Percentiles rank a stretch among this genome's conserved stretches.
Evolutionary conservation across 495 filamentous ascomycete species (phyloP).

Genomic region (Pyrenopolyporus hunteri): DNA sequence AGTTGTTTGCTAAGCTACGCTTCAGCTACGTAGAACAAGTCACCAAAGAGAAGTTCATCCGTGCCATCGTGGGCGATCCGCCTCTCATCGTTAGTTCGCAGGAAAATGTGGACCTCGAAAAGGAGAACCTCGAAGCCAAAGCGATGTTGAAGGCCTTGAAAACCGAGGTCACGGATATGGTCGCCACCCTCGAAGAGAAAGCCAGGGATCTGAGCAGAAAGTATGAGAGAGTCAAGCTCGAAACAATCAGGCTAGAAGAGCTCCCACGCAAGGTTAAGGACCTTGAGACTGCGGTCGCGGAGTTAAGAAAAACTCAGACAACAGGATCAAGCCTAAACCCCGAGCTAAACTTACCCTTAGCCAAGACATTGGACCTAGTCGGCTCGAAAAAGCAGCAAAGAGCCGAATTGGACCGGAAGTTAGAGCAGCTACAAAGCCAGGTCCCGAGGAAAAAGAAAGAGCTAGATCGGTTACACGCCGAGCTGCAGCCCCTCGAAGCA

Average conservation of each 20-base stretch:
- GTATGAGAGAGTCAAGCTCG: slow-evolving; percentile 68
- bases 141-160: slow-evolving; percentile 78
- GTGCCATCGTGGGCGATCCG: slow-evolving; percentile 81
- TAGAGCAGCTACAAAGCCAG: slow-evolving; percentile 66
- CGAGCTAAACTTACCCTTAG: slow-evolving; percentile 60
- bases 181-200: slow-evolving; percentile 71
- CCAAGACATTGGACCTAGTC: slow-evolving; percentile 64
- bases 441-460: slow-evolving; percentile 77
- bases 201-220: slow-evolving; percentile 62
- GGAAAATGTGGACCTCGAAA: slow-evolving; percentile 84
- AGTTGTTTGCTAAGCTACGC: slow-evolving; percentile 93
- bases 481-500: slow-evolving; percentile 72
- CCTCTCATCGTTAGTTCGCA: slow-evolving; percentile 80
- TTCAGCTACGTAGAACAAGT: slow-evolving; percentile 91
- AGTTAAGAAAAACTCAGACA: slow-evolving; percentile 52
- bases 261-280: slow-evolving; percentile 69
- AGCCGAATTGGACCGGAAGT: slow-evolving; percentile 68
- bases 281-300: slow-evolving; percentile 64
- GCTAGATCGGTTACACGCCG: slow-evolving; percentile 71
- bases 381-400: slow-evolving; percentile 65
- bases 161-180: slow-evolving; percentile 74
- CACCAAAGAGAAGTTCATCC: slow-evolving; percentile 80
- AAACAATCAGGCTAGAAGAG: slow-evolving; percentile 61
- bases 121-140: slow-evolving; percentile 71
- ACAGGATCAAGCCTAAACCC: slow-evolving; percentile 44